phyloP scores from a whole-genome alignment of 257 asterid species.

The Verbena officinalis region DNA sequence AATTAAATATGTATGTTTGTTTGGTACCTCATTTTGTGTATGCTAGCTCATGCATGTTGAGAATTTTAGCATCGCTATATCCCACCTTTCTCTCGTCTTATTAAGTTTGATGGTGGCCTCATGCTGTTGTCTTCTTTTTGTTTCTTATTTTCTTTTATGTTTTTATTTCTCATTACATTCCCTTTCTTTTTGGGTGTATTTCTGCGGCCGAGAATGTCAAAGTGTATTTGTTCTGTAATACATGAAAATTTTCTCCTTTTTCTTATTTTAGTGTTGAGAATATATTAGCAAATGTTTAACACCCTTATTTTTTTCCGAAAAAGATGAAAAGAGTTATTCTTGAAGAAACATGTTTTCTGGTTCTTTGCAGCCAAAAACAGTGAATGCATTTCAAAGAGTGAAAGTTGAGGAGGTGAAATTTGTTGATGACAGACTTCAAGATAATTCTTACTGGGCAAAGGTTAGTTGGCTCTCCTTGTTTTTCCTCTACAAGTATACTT shows the following conservation, averaged over 20 bases:
- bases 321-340: constrained; percentile 1
- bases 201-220: neutral
- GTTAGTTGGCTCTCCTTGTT: constrained; percentile 38
- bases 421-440: constrained; percentile 84
- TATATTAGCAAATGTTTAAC: neutral
- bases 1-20: neutral
- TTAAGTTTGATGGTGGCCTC: constrained; percentile 21
- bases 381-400: constrained; percentile 74
- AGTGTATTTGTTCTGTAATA: neutral
- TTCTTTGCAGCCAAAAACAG: constrained; percentile 71
- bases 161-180: neutral
- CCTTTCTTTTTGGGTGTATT: neutral
- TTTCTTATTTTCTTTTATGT: neutral
- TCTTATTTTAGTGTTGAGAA: neutral
- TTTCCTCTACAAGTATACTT: neutral
- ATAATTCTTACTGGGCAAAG: constrained; percentile 99
- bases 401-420: constrained; percentile 61
- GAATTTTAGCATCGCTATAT: neutral
- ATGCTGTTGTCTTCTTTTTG: neutral
- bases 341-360: constrained; percentile 16
- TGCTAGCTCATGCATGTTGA: constrained; percentile 11
- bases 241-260: neutral
- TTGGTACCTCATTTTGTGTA: neutral
- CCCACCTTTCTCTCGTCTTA: neutral
- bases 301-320: neutral